Percentiles rank a stretch among this genome's conserved stretches.
Conservation (phyloP, 345 rosid genomes). For the Euphorbia tirucalli region DNA sequence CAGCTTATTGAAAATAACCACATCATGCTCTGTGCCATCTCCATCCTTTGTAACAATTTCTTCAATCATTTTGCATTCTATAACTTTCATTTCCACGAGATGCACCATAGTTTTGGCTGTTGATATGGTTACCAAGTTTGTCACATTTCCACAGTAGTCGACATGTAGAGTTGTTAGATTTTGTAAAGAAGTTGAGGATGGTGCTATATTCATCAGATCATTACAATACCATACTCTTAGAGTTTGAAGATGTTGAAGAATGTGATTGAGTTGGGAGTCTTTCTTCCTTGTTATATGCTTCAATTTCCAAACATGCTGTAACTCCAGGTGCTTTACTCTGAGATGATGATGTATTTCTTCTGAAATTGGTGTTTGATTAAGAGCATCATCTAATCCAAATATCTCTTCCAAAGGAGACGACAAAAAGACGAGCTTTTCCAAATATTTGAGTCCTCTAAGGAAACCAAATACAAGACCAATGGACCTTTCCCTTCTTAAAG, state of each 20-base stretch:
- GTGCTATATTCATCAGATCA: background rate
- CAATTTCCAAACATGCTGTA: fast-evolving
- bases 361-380: too few relatives aligned
- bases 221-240: background rate
- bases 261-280: background rate
- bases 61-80: too few relatives aligned
- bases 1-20: too few relatives aligned
- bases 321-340: background rate
- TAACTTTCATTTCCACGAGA: too few relatives aligned
- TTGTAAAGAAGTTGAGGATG: too few relatives aligned
- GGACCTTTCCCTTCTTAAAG: background rate
- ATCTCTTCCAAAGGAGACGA: constrained; percentile 2
- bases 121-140: too few relatives aligned
- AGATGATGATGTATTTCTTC: background rate
- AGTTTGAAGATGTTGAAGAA: constrained; percentile 12
- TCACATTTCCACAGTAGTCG: too few relatives aligned
- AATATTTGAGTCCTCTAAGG: background rate
- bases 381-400: background rate
- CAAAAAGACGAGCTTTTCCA: background rate
- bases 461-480: background rate
- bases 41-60: too few relatives aligned
- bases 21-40: too few relatives aligned
- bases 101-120: too few relatives aligned
- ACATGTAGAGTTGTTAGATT: too few relatives aligned
- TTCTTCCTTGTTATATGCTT: constrained; percentile 1